Conservation (phyloP, 164 flowering plant species). For the Sextonia rubra region DNA sequence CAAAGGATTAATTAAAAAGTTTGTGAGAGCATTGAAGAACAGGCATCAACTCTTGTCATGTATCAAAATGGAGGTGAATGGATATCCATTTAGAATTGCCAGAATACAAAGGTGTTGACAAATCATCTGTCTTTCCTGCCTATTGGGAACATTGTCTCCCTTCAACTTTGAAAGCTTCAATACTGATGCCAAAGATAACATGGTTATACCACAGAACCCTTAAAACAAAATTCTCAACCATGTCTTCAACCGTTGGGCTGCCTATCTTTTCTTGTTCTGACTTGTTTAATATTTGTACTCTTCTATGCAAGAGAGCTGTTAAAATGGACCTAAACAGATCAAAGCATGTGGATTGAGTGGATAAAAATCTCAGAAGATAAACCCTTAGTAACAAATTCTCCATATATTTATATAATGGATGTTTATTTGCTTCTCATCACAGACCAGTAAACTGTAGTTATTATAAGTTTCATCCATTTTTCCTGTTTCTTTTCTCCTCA, state of each 20-base stretch:
- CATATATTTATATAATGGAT: background rate
- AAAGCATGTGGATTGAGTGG: background rate
- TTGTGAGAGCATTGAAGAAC: too few species aligned
- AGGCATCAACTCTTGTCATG: too few species aligned
- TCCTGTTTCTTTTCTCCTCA: background rate
- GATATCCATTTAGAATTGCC: too few species aligned
- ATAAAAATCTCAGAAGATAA: background rate
- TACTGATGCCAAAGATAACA: background rate
- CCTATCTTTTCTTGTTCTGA: background rate
- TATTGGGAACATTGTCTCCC: too few species aligned
- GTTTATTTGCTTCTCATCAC: background rate
- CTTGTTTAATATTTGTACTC: background rate
- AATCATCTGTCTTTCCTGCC: too few species aligned
- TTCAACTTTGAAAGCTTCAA: background rate
- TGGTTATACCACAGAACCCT: background rate
- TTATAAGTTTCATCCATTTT: background rate
- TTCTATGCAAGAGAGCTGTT: background rate
- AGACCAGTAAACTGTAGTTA: too few species aligned
- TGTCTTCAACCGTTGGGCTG: background rate
- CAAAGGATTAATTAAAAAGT: too few species aligned
- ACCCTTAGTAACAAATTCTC: background rate
- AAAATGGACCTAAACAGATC: background rate
- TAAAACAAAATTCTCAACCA: background rate
- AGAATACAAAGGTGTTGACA: too few species aligned
- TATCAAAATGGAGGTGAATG: too few species aligned